Evolutionary conservation across 2,329 filamentous ascomycete species (phyloP), one percentile per base, ranked within the genome.

Genomic region (Iodosphaeria phyllophila): DNA sequence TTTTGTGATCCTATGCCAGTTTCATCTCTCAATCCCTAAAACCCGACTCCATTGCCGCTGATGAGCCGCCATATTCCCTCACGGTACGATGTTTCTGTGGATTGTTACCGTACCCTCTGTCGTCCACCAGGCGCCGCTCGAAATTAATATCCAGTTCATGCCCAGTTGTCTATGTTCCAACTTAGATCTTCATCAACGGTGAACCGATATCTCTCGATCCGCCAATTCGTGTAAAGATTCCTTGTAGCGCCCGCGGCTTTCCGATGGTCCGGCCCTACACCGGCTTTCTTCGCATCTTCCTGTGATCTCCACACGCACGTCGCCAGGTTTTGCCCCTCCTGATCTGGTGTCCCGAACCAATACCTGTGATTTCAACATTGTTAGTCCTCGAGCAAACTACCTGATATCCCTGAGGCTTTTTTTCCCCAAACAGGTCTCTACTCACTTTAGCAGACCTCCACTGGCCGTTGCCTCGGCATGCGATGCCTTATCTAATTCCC

Each of bases 311-410:
- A 76, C 31, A 76, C 44, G 46, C 70, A 83, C 24, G 83, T 92
- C 21, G 84, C 84, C 39, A 93, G 49, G 51, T 92, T 92, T 41
- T 68, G 59, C 32, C 74, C 61, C 25, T 75, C 58, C 21, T 47
- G 53, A 50, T 91, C 70, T 12, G 75, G 73, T 17, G 54, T 58
- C 3, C 82, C 80, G 47, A 91, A 92, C 82, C 84, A 92, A 50
- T 93, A 92, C 48, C 68, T 73, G 34, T n/a, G n/a, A n/a, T n/a
- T n/a, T n/a, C n/a, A 23, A 22, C 11, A 16, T 20, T 30, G 35
- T 42, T 22, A 42, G 34, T 37, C n/a, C n/a, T n/a, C n/a, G n/a
- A n/a, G n/a, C n/a, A n/a, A n/a, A n/a, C n/a, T n/a, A 24, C 28
- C 26, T 32, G 6, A 10, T 16, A 11, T 7, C 13, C 19, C 19